Conservation (phyloP, 2,329 filamentous ascomycete species). For the Parastagonospora avenae region DNA sequence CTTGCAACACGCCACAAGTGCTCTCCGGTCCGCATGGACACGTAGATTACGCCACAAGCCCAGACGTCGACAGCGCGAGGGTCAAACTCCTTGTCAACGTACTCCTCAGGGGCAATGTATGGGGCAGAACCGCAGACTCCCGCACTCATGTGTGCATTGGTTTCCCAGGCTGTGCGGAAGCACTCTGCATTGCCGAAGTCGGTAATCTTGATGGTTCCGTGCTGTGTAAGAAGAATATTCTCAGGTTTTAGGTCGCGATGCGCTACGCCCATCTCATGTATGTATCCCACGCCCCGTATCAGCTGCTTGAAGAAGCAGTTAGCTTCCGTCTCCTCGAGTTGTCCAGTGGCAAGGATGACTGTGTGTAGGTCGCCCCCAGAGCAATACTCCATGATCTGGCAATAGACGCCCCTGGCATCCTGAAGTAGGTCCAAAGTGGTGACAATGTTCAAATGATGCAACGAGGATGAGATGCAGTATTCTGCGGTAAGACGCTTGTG, state of each 20-base stretch:
- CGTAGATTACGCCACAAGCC: slow-evolving; percentile 98
- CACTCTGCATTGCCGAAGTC: slow-evolving; percentile 99
- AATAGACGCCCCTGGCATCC: slow-evolving; percentile 96
- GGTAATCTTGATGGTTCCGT: slow-evolving; percentile 93
- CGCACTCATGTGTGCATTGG: slow-evolving; percentile 96
- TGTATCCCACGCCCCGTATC: slow-evolving; percentile 98
- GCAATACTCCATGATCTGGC: slow-evolving; percentile 99
- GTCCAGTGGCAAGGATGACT: slow-evolving; percentile 85
- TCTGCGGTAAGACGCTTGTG: slow-evolving; percentile 96
- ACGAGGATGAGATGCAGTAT: slow-evolving; percentile 96
- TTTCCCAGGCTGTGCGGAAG: slow-evolving; percentile 99
- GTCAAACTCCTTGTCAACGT: slow-evolving; percentile 93
- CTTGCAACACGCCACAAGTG: slow-evolving; percentile 95
- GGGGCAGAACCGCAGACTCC: slow-evolving; percentile 95
- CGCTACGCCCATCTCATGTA: slow-evolving; percentile 98
- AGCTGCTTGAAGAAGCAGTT: slow-evolving; percentile 99
- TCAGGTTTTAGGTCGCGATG: slow-evolving; percentile 97
- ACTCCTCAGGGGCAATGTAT: slow-evolving; percentile 97
- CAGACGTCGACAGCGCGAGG: slow-evolving; percentile 97
- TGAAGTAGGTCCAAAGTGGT: slow-evolving; percentile 94
- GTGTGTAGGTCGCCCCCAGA: slow-evolving; percentile 96
- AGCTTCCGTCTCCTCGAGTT: slow-evolving; percentile 88
- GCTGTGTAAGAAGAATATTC: slow-evolving; percentile 90
- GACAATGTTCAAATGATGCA: slow-evolving; percentile 96
- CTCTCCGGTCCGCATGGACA: slow-evolving; percentile 97